Conservation (phyloP, 345 rosid species). For the Eucalyptus polybractea region DNA sequence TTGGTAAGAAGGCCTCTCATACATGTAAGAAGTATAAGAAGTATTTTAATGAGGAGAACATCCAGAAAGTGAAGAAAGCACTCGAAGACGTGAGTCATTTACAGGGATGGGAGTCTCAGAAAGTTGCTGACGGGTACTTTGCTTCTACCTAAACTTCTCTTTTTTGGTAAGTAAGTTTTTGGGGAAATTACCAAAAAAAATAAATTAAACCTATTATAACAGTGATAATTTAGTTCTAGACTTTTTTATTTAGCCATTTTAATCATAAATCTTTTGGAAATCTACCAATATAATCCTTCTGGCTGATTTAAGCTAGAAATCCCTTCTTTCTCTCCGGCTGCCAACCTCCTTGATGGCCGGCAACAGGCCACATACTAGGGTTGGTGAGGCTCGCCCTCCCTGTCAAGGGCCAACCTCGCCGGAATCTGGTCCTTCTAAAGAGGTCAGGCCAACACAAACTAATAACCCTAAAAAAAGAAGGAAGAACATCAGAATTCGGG, state of each 20-base stretch:
- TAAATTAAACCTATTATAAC: too few relatives aligned
- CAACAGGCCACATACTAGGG: rapidly evolving
- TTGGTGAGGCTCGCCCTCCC: too few relatives aligned
- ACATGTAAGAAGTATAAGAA: rapidly evolving
- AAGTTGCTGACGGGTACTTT: too few relatives aligned
- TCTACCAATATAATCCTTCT: rapidly evolving
- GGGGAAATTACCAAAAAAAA: too few relatives aligned
- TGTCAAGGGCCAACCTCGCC: too few relatives aligned
- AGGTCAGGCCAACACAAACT: too few relatives aligned
- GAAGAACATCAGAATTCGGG: too few relatives aligned
- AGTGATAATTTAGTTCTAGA: too few relatives aligned
- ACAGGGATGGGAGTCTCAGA: rapidly evolving
- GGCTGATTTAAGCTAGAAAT: rapidly evolving
- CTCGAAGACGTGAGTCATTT: rapidly evolving
- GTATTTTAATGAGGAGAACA: rapidly evolving
- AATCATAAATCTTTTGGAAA: rapidly evolving
- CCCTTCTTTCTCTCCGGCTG: rapidly evolving
- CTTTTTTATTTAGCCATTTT: rapidly evolving
- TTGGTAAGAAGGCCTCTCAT: rapidly evolving
- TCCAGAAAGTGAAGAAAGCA: rapidly evolving
- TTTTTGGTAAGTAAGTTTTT: too few relatives aligned
- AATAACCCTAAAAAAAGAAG: too few relatives aligned
- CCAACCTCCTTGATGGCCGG: rapidly evolving
- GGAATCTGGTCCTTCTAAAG: too few relatives aligned
- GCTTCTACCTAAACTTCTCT: rapidly evolving